Conservation (phyloP, 1,284 basidiomycete genomes). For the Sphagnurus paluster region DNA sequence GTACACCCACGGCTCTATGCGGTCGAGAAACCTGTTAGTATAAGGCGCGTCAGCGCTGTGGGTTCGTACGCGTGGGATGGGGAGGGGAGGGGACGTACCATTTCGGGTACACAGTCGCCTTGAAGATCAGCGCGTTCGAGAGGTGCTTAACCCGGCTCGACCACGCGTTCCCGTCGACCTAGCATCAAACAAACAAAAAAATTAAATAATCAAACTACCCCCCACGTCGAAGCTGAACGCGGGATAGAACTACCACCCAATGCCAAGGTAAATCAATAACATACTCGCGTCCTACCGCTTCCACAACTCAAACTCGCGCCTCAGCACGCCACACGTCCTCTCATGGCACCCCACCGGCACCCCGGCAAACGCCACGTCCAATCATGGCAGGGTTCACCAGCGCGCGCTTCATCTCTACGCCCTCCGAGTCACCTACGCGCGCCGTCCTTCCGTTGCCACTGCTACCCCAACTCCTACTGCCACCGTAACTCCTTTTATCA, state of each 20-base stretch:
- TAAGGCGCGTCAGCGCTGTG: too few relatives aligned
- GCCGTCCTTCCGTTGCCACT: constrained; percentile 2
- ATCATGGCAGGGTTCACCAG: constrained; percentile 20
- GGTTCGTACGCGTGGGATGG: too few relatives aligned
- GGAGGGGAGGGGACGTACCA: constrained; percentile 43
- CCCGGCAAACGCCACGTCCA: constrained; percentile 59
- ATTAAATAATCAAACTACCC: too few relatives aligned
- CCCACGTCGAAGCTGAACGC: neutral
- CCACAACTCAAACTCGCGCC: constrained; percentile 48
- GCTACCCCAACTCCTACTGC: too few relatives aligned
- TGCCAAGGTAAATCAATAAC: constrained; percentile 62
- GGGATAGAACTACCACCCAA: neutral
- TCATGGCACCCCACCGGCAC: constrained; percentile 47
- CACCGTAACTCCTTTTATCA: too few relatives aligned
- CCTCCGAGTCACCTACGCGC: constrained; percentile 13
- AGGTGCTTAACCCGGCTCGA: constrained; percentile 67
- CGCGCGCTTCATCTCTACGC: constrained; percentile 13
- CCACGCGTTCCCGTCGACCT: constrained; percentile 73
- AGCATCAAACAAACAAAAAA: constrained; percentile 2
- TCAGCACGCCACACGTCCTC: constrained; percentile 38
- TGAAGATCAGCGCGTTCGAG: constrained; percentile 62
- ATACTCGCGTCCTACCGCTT: constrained; percentile 45
- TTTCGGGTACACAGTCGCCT: constrained; percentile 64
- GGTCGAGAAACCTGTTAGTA: constrained; percentile 45
- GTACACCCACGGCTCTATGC: constrained; percentile 60